A percentile compares a stretch with the other conserved stretches of the same genome.
phyloP scores from a whole-genome alignment of 257 asterid species.

The Salvia hispanica region DNA sequence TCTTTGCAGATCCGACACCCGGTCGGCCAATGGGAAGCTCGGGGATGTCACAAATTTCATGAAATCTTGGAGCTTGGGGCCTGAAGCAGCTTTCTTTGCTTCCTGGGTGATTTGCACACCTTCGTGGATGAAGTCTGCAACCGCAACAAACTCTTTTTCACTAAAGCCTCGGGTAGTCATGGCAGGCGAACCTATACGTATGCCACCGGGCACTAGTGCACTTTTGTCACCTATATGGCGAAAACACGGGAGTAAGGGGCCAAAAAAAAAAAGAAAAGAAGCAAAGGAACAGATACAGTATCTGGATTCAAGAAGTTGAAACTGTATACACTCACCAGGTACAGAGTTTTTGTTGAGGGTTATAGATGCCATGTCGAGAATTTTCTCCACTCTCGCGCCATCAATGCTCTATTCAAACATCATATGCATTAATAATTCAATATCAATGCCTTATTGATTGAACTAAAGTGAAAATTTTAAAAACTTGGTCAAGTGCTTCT shows the following conservation, averaged over 20 bases:
- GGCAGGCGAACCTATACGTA: constrained; percentile 91
- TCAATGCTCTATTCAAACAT: constrained; percentile 64
- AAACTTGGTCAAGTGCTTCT: not conserved
- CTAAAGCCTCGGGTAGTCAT: constrained; percentile 90
- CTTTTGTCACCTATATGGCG: constrained; percentile 75
- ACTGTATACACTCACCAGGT: constrained; percentile 60
- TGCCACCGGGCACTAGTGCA: constrained; percentile 92
- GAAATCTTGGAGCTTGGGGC: constrained; percentile 84
- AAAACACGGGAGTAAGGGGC: constrained; percentile 9
- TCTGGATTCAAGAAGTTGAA: not conserved
- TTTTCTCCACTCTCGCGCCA: constrained; percentile 94
- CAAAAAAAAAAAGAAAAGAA: not conserved
- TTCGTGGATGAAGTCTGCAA: constrained; percentile 86
- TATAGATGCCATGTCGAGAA: constrained; percentile 93
- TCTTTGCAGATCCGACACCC: constrained; percentile 54
- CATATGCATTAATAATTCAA: not conserved
- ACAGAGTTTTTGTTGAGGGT: constrained; percentile 95
- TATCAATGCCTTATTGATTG: not conserved
- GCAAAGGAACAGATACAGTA: not conserved
- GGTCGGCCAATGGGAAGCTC: constrained; percentile 59
- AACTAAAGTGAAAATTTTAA: not conserved
- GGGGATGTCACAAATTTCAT: constrained; percentile 64
- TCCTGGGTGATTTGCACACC: constrained; percentile 80
- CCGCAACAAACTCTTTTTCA: constrained; percentile 61
- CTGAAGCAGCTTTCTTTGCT: constrained; percentile 69